Conservation (phyloP, 73 alveolate species). For the Tetrahymena elliotti region DNA sequence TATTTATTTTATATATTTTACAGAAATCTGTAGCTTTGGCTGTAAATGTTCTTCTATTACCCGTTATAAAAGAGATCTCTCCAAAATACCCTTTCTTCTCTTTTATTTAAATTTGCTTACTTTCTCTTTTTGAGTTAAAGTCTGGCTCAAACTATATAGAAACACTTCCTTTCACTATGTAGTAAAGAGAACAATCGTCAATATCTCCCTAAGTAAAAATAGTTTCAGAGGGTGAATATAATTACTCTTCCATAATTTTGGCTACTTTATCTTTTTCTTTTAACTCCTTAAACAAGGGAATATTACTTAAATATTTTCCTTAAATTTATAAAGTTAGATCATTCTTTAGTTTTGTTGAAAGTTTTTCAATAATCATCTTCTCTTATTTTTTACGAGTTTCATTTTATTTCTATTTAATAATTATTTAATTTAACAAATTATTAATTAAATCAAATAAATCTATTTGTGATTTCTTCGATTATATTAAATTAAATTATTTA, state of each 20-base stretch:
- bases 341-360: background rate
- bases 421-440: too few relatives aligned
- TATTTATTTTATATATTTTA: background rate
- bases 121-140: background rate
- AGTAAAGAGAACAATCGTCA: background rate
- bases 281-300: background rate
- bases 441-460: too few relatives aligned
- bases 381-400: background rate
- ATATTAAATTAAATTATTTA: too few relatives aligned
- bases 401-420: background rate
- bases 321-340: background rate
- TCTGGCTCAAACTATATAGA: background rate
- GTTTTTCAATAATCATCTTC: background rate
- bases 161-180: background rate
- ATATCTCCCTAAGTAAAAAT: background rate
- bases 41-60: background rate
- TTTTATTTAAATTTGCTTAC: background rate
- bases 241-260: background rate
- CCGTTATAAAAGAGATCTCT: background rate
- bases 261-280: background rate
- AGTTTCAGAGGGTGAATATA: background rate
- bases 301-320: background rate
- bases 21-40: background rate
- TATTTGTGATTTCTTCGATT: too few relatives aligned
- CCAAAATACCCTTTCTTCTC: background rate